Percentiles rank a stretch among this genome's conserved stretches.
Evolutionary conservation across 2,329 filamentous ascomycete species (phyloP).

Genomic region (Cordyceps fumosorosea): DNA sequence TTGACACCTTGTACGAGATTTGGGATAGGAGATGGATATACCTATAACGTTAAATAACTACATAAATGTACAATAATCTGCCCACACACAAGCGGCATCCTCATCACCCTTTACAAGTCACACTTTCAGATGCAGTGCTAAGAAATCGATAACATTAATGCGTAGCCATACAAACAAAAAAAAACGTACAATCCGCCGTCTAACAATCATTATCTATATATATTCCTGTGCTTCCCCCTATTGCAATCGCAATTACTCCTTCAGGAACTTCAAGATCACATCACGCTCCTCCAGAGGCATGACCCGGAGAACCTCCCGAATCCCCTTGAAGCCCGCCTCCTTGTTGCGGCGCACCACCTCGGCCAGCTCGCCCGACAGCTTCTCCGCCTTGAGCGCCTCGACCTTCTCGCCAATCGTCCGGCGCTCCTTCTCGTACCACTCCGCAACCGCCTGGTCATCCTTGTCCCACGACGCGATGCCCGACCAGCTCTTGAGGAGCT

Average conservation of each 20-base stretch:
- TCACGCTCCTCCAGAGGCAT: constrained; percentile 87
- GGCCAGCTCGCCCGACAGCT: constrained; percentile 43
- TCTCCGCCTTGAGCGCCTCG: constrained; percentile 73
- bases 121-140: background rate
- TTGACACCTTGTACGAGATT: background rate
- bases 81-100: background rate
- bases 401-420: constrained; percentile 78
- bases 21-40: background rate
- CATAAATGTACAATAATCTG: background rate
- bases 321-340: constrained; percentile 74
- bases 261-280: constrained; percentile 60
- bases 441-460: constrained; percentile 75
- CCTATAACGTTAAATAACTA: background rate
- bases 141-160: constrained; percentile 1
- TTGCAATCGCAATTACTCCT: constrained; percentile 28
- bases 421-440: constrained; percentile 95
- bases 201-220: constrained; percentile 3
- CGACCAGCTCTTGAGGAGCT: constrained; percentile 77
- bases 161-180: background rate
- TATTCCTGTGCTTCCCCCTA: background rate
- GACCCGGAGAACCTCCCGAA: constrained; percentile 77
- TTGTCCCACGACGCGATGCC: constrained; percentile 68
- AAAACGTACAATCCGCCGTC: background rate
- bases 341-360: constrained; percentile 39
- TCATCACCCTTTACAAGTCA: background rate